Conservation (phyloP, 208 protist species). For the Leishmania gerbilli region DNA sequence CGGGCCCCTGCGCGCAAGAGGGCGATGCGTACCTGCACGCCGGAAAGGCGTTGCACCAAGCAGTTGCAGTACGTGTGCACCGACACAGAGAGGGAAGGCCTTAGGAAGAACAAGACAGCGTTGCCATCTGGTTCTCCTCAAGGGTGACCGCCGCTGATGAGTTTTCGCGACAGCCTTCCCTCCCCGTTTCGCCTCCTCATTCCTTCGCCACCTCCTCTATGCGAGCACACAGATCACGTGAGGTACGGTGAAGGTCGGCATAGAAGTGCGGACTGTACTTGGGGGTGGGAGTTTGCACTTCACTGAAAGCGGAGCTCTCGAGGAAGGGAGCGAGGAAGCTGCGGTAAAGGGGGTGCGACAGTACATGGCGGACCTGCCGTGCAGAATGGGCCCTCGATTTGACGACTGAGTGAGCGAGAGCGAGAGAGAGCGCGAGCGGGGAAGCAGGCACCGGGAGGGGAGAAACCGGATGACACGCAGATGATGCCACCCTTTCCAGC, state of each 20-base stretch:
- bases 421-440: not conserved
- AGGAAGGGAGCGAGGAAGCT: not conserved
- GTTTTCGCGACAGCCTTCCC: not conserved
- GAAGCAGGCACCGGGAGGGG: not conserved
- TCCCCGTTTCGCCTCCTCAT: not conserved
- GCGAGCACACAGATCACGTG: not conserved
- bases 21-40: not conserved
- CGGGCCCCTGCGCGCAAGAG: not conserved
- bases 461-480: not conserved
- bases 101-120: not conserved
- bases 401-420: not conserved
- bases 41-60: not conserved
- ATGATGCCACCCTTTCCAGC: not conserved
- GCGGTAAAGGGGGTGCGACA: not conserved
- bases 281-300: not conserved
- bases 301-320: not conserved
- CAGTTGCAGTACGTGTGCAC: not conserved
- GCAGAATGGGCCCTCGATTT: not conserved
- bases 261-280: not conserved
- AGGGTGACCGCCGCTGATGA: not conserved
- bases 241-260: not conserved
- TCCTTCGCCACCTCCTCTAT: not conserved
- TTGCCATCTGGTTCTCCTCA: not conserved
- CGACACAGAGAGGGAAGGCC: not conserved
- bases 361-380: not conserved